A percentile compares a stretch with the other conserved stretches of the same genome.
Evolutionary conservation across 345 rosid species (phyloP).

Genomic region (Camelina laxa): DNA sequence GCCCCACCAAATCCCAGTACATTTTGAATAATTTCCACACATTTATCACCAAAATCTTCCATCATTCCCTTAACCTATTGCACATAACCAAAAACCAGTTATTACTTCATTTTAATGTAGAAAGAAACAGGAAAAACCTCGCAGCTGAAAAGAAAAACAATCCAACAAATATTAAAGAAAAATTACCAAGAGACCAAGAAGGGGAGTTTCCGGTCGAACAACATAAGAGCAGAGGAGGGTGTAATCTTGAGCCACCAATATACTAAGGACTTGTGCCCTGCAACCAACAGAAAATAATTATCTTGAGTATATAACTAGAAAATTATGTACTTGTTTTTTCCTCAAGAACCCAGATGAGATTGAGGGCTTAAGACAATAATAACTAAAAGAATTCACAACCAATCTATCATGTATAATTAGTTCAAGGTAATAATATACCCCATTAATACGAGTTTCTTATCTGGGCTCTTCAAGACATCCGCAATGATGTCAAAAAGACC

Average conservation of each 20-base stretch:
- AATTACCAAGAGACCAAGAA: constrained; percentile 81
- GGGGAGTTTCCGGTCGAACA: constrained; percentile 60
- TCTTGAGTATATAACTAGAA: constrained; percentile 20
- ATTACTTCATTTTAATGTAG: constrained; percentile 18
- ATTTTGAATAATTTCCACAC: constrained; percentile 78
- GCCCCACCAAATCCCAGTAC: constrained; percentile 67
- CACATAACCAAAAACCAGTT: constrained; percentile 13
- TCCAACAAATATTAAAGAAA: constrained; percentile 14
- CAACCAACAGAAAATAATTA: constrained; percentile 57
- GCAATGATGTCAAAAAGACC: constrained; percentile 82
- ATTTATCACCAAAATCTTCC: constrained; percentile 79
- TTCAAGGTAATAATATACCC: constrained; percentile 59
- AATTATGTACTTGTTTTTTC: not conserved
- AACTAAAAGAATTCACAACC: not conserved
- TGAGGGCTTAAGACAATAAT: not conserved
- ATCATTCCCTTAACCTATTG: constrained; percentile 88
- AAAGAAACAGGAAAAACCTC: constrained; percentile 11
- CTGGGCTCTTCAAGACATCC: constrained; percentile 72
- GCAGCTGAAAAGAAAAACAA: constrained; percentile 15
- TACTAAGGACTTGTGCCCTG: constrained; percentile 91
- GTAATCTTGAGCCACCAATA: constrained; percentile 75
- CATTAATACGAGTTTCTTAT: constrained; percentile 74
- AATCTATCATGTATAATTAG: constrained; percentile 17
- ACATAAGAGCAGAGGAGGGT: constrained; percentile 78
- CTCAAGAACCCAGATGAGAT: constrained; percentile 18